A percentile compares a stretch with the other conserved stretches of the same genome.
phyloP scores from a whole-genome alignment of 2,329 filamentous ascomycete species.

The Trichoderma afroharzianum region DNA sequence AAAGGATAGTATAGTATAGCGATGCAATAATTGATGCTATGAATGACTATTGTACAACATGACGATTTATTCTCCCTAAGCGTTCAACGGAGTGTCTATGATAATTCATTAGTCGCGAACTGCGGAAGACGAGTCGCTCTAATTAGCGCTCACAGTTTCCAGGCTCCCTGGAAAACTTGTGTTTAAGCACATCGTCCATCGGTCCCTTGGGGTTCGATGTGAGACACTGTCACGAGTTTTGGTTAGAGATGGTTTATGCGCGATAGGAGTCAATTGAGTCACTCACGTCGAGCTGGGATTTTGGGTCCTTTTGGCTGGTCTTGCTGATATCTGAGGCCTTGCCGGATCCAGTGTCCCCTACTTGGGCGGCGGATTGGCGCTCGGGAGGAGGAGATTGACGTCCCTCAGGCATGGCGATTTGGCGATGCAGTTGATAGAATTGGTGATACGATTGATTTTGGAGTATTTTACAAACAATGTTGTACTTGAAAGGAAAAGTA shows the following conservation, averaged over 20 bases:
- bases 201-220: constrained; percentile 63
- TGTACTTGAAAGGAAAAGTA: not conserved
- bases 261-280: not conserved
- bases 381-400: constrained; percentile 76
- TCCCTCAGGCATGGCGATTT: constrained; percentile 63
- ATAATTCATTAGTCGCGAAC: not conserved
- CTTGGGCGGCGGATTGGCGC: constrained; percentile 61
- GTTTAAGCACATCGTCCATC: constrained; percentile 57
- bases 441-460: not conserved
- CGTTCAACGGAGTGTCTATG: not conserved
- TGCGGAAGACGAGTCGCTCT: not conserved
- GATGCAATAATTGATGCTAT: constrained; percentile 16
- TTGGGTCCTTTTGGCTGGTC: constrained; percentile 51
- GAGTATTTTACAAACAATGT: not conserved
- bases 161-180: constrained; percentile 55
- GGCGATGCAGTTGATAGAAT: not conserved
- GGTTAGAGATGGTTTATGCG: not conserved
- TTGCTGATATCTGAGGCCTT: not conserved
- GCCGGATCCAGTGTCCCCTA: constrained; percentile 54
- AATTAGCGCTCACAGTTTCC: constrained; percentile 17
- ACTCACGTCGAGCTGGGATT: constrained; percentile 49
- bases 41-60: constrained; percentile 1
- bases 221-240: constrained; percentile 41
- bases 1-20: constrained; percentile 14
- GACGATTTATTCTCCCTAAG: not conserved